Base-by-base conservation (phyloP, 176 grass and related monocot genomes). In the Rhynchospora breviuscula region DNA sequence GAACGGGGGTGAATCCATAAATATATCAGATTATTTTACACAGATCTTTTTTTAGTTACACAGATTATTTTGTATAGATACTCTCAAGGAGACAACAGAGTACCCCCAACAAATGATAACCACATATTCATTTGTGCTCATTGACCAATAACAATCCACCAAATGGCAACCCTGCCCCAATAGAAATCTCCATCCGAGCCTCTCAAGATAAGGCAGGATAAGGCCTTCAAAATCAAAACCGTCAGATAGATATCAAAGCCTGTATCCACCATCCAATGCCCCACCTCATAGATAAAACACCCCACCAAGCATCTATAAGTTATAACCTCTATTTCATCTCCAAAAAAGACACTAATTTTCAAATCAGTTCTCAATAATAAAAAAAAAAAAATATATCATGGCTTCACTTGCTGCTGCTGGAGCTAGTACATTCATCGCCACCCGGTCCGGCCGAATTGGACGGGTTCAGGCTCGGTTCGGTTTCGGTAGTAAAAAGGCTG, bases 351-450 rank as follows among this genome's bases (percentile, higher is more conserved):
- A 84, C 46, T 47, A 51, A 75, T 18, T 67, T 26, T 26, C 86
- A 44, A 71, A 69, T 66, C 63, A 23, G 4, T 59, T 59, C 61
- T 59, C 11, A 48, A 18, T 59, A 1, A 25, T n/a, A n/a, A 59
- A 51, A 59, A 70, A 65, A 47, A 78, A 40, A 79, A 61, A 79
- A 35, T 4, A 68, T 59, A 87, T 26, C 83, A 95, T 95, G 92
- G 93, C 88, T 35, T 87, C 96, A 26, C 92, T 93, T 71, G 92
- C 92, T 26, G 92, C 92, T 26, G 88, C 94, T 35, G 85, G 89
- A 63, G 81, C 94, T 87, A 93, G 91, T 86, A 79, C 96, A 84
- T 98, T 98, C 84, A 82, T 95, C 8, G 96, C 92, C 52, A 93
- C 93, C 83, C 88, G 96, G 2, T 84, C 86, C 7, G 88, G 92